Evolutionary conservation across 176 grass and related monocot species (phyloP), one percentile per base, ranked within the genome.

Genomic region (Zizania latifolia): DNA sequence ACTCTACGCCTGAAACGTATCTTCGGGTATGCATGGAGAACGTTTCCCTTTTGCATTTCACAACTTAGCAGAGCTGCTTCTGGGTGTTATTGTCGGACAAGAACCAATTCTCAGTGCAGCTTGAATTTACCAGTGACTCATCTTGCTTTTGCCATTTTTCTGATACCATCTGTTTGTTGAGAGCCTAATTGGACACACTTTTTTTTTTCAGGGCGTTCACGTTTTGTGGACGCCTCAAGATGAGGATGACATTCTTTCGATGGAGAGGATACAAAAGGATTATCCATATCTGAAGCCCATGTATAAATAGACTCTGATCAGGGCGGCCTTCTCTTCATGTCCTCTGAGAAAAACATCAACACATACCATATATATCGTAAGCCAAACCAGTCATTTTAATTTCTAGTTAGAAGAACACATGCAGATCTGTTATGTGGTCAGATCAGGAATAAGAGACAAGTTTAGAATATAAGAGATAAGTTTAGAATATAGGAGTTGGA

Each of bases 161-260:
- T 31, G 40, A 62, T 76, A 22, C 3, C 23, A 39, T 51, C 12
- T 76, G 29, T 24, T 48, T 8, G 19, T 14, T 54, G 16, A 24
- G 7, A 11, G 1, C 32, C 45, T 78, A 13, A 66, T 10, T 37
- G 13, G 15, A 11, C 31, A 14, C 33, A 53, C 22, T 54, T 3
- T 53, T 53, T 53, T 31, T 11, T 29, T 54, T 78, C 45, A 78
- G 75, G 75, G 75, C 39, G 15, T 78, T 66, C 44, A 48, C 22
- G 45, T 78, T 33, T 17, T 78, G 10, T 78, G 75, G 75, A 51
- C 75, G 4, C 61, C 75, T 65, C 75, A 78, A 66, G 75, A 78
- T n/a, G 32, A 48, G 45, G 61, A 78, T 28, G 75, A 55, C 2
- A 33, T 78, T 65, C 75, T 66, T 15, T 54, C 75, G 0, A 24